A percentile compares a stretch with the other conserved stretches of the same genome.
Evolutionary conservation across 2,329 filamentous ascomycete genomes (phyloP).

Genomic region (Exophiala aquamarina): DNA sequence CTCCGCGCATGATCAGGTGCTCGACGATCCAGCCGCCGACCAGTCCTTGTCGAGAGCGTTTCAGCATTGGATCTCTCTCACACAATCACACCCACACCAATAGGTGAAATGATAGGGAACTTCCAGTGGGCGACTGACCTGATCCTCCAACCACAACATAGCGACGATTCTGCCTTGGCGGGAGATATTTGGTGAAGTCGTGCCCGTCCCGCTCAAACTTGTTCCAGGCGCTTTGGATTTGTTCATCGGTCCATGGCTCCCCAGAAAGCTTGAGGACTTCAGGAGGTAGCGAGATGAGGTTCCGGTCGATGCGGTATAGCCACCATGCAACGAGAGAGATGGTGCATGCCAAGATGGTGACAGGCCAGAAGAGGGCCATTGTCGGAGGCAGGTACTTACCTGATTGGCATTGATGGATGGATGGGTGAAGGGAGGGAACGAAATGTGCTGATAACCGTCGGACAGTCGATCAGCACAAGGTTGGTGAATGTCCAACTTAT

Average conservation of each 20-base stretch:
- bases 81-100: too few relatives aligned
- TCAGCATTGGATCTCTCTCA: too few relatives aligned
- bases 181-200: slow-evolving; percentile 36
- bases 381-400: too few relatives aligned
- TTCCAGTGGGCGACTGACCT: slow-evolving; percentile 27
- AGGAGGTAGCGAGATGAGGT: neutral
- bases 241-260: slow-evolving; percentile 34
- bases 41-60: slow-evolving; percentile 38
- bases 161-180: slow-evolving; percentile 38
- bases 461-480: too few relatives aligned
- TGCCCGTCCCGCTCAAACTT: slow-evolving; percentile 31
- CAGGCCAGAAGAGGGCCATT: neutral
- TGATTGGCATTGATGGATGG: too few relatives aligned
- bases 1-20: slow-evolving; percentile 55
- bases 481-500: too few relatives aligned
- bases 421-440: too few relatives aligned
- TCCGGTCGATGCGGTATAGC: neutral
- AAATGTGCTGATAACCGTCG: too few relatives aligned
- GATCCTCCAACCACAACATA: slow-evolving; percentile 42
- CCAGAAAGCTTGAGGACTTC: slow-evolving; percentile 4
- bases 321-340: neutral
- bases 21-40: slow-evolving; percentile 57
- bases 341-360: neutral
- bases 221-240: slow-evolving; percentile 35
- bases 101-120: too few relatives aligned